Evolutionary conservation across 768 basidiomycete genomes (phyloP), one percentile per base, ranked within the genome.

Genomic region (Pisolithus orientalis): DNA sequence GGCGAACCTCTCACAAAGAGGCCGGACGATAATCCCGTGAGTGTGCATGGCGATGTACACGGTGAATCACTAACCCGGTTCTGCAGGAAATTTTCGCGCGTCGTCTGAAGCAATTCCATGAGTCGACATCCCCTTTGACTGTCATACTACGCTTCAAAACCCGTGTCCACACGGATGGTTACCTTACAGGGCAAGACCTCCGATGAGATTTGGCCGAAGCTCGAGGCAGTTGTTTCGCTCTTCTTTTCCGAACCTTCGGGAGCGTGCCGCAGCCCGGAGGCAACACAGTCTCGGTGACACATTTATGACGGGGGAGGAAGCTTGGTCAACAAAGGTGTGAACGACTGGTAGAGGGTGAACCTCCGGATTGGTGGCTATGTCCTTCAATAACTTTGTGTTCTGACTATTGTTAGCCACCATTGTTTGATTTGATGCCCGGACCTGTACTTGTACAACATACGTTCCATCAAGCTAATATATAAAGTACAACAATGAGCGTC

Each of bases 171-270:
- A 27, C 72, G 70, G 47, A 65, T 84, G 16, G 75, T 76, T 48
- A 82, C 83, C 3, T 66, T 95, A 29, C 73, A 77, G 17, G 91
- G 92, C 3, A 70, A 75, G 51, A 89, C 90, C 7, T 90, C 87
- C 3, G 88, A 94, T 61, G 89, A 93, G 66, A 94, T 94, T 56
- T 94, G 91, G 91, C 90, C 89, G 2, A 72, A 84, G 57, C 76
- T 95, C 10, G 90, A 92, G 55, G 68, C 68, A 42, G 71, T 80
- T 21, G 72, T 93, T 93, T 24, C 71, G 73, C 47, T 68, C 72
- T 25, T 66, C 75, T 2, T 87, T 87, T 62, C 85, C 89, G 3
- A 60, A 64, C 4, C 62, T 90, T 53, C 76, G 73, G 53, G 80
- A 83, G 64, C 77, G 79, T 25, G 59, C 65, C 16, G 72, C 75